phyloP scores from a whole-genome alignment of 768 basidiomycete species.

The Tricholoma hemisulphureum region DNA sequence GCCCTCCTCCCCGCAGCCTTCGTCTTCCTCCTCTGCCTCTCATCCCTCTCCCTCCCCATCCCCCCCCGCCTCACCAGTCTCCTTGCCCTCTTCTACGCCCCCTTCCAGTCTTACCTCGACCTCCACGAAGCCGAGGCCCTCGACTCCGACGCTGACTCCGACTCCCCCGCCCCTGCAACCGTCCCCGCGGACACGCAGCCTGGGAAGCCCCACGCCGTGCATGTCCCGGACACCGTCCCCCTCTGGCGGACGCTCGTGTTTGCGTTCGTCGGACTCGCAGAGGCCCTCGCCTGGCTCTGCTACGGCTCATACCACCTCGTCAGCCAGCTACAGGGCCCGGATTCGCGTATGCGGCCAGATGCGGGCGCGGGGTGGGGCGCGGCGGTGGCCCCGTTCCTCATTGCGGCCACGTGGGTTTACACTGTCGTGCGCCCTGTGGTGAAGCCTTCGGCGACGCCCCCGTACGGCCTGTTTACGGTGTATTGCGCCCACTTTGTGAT shows the following conservation, averaged over 20 bases:
- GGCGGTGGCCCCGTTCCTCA: conserved; percentile 39
- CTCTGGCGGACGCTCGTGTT: conserved; percentile 65
- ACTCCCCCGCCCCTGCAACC: too few species aligned
- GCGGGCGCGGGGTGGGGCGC: too few species aligned
- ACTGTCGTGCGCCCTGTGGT: conserved; percentile 54
- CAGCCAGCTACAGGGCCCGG: conserved; percentile 18
- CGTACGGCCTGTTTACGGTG: conserved; percentile 61
- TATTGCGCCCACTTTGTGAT: conserved; percentile 49
- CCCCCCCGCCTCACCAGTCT: conserved; percentile 26
- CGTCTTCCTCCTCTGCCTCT: conserved; percentile 43
- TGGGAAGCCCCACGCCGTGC: conserved; percentile 5
- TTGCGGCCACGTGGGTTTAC: conserved; percentile 66
- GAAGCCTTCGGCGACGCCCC: conserved; percentile 57
- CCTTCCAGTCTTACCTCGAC: conserved; percentile 45
- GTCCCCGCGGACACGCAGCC: too few species aligned
- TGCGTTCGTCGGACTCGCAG: conserved; percentile 51
- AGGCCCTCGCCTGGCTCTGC: conserved; percentile 60
- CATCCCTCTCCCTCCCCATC: conserved; percentile 32
- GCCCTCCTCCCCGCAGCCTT: conserved; percentile 46
- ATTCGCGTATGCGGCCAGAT: too few species aligned
- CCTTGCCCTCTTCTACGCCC: conserved; percentile 23
- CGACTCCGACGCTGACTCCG: conserved; percentile 19
- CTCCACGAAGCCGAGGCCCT: conserved; percentile 58
- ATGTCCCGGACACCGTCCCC: conserved; percentile 32
- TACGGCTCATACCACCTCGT: conserved; percentile 54